Evolutionary conservation across 129 eudicot genomes (phyloP), one percentile per base, ranked within the genome.

Genomic region (Flaveria ramosissima): DNA sequence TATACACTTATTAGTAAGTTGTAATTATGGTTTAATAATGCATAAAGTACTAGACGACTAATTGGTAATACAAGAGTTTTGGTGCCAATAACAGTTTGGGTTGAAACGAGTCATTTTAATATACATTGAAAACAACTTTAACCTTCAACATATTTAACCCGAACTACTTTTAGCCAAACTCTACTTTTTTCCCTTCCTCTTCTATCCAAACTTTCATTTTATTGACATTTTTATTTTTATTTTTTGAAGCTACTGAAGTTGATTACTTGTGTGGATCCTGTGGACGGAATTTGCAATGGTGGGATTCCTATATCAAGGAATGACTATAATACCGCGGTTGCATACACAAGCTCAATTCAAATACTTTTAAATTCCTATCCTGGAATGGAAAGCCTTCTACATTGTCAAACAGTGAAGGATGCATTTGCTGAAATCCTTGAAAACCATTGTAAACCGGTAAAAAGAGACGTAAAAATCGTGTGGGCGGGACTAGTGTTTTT

Each of bases 371-470:
- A 90, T 51, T 84, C 83, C 0, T 92, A 90, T 56, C 98, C 98
- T 0, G 85, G 85, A 11, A 84, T 90, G 92, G 90, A 92, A 68
- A 75, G 86, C 80, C 87, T 92, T 26, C 86, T 88, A n/a, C 84
- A 92, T 2, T 92, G 98, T 74, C 90, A 83, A 64, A 83, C 86
- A 64, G 94, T 92, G 39, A 84, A 82, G 65, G 79, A 88, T 67
- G 93, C 96, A 5, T 85, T 90, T 42, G 62, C 94, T 0, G 82
- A 83, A 36, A 92, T 92, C 77, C 86, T 90, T 21, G 50, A 83
- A 5, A 71, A 83, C 10, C 94, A 92, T 66, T 92, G 98, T 82
- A 88, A 83, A 56, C 98, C 95, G 0, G 70, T 92, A 41, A 88
- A 88, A 87, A 88, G 90, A 73, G 68, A 88, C 13, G 75, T 74